Evolutionary conservation across 192 early-diverging fungal species (phyloP), one percentile per base, ranked within the genome.

Genomic region (Chytriomyces sp.): DNA sequence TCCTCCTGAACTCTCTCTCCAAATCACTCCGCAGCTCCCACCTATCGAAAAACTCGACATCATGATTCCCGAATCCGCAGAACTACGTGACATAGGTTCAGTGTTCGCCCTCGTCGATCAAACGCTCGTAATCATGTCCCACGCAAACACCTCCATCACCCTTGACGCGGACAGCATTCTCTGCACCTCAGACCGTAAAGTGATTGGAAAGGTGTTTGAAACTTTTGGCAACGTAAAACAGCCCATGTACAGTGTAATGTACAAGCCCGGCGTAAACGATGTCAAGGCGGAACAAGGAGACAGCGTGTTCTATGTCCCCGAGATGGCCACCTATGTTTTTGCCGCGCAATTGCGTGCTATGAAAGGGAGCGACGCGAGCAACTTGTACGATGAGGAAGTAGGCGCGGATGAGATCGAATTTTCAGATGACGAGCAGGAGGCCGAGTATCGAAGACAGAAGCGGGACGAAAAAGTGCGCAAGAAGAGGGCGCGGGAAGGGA

Each of bases 391-490:
- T 67, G 97, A 99, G 82, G 97, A 99, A 68, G 82, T 93, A 0
- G 88, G 72, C 33, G 92, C 89, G 2, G 83, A 82, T 31, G 91
- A 93, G 26, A 75, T 93, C 77, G 95, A 96, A 70, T 98, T 97
- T 75, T 96, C 94, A 14, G 96, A 98, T 77, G 96, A 98, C 76
- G 96, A 98, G 70, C 75, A 90, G 56, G 96, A 98, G 73, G 70
- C 73, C 59, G 82, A 87, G 52, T 78, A 86, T 54, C 89, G 80
- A 54, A 60, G 77, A 32, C 70, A 66, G 52, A 38, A 80, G 19
- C 87, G 88, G 38, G 4, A 32, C 12, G 61, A 37, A 61, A 22
- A 64, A 31, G 17, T 3, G 37, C n/a, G 2, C 25, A 53, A 61
- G 36, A 34, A 14, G 26, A 55, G 19, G 22, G 38, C 14, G 5